Conservation (phyloP, 2,329 filamentous ascomycete genomes). For the Aspergillus costaricaensis region DNA sequence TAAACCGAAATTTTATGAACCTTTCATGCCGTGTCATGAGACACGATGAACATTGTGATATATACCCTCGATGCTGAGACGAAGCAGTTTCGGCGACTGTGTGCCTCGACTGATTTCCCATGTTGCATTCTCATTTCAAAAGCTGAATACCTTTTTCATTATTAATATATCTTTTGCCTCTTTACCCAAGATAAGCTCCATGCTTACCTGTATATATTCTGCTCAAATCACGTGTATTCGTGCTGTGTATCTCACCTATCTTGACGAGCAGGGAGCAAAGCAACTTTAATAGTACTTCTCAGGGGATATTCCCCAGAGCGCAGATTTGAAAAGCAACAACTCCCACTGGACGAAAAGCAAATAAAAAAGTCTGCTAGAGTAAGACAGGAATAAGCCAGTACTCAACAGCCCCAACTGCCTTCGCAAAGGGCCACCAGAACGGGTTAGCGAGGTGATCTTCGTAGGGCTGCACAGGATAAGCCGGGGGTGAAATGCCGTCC, state of each 20-base stretch:
- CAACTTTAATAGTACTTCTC: not conserved
- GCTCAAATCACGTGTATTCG: not conserved
- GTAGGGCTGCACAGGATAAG: not conserved
- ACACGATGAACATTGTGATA: not conserved
- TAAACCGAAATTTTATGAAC: not conserved
- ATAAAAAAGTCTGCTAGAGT: not conserved
- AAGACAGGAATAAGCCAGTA: not conserved
- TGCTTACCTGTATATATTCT: not conserved
- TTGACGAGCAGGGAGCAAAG: not conserved
- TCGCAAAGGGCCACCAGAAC: not conserved
- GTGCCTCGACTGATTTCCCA: not conserved
- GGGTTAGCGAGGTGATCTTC: not conserved
- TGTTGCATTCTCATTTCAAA: not conserved
- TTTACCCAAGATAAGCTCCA: not conserved
- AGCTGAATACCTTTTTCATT: not conserved
- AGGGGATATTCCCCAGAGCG: not conserved
- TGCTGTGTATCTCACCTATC: not conserved
- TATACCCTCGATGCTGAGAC: not conserved
- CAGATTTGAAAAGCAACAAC: not conserved
- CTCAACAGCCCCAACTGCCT: not conserved
- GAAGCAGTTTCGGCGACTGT: not conserved
- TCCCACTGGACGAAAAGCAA: not conserved
- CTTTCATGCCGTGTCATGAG: not conserved
- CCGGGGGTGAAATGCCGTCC: not conserved
- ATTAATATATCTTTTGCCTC: too few relatives aligned